Conservation (phyloP, 768 basidiomycete species). For the Boletus pseudo-olivaceus region DNA sequence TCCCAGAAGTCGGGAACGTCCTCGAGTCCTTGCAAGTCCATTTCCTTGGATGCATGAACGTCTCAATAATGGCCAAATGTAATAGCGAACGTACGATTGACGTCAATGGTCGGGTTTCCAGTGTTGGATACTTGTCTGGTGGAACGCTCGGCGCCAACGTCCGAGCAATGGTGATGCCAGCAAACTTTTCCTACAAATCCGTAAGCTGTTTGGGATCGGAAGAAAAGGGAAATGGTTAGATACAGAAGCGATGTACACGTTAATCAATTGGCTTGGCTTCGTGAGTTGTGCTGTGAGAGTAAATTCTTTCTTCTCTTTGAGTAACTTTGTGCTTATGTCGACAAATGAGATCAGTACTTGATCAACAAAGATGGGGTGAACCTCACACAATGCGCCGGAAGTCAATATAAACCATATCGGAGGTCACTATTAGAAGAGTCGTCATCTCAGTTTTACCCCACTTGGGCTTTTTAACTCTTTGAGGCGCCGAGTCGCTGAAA, state of each 20-base stretch:
- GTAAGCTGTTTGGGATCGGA: constrained; percentile 12
- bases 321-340: constrained; percentile 57
- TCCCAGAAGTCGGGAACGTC: constrained; percentile 69
- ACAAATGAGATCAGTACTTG: constrained; percentile 1
- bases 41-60: constrained; percentile 44
- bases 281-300: constrained; percentile 55
- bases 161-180: constrained; percentile 55
- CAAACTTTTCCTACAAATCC: constrained; percentile 60
- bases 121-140: constrained; percentile 57
- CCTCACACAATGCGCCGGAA: constrained; percentile 72
- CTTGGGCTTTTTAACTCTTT: constrained; percentile 45
- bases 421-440: constrained; percentile 68
- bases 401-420: constrained; percentile 71
- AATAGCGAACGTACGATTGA: constrained; percentile 41
- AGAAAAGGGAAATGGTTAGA: constrained; percentile 1
- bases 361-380: background rate
- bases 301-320: constrained; percentile 59
- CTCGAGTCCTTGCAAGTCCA: constrained; percentile 63
- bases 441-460: constrained; percentile 56
- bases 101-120: constrained; percentile 67
- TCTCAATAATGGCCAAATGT: background rate
- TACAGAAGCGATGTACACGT: constrained; percentile 63
- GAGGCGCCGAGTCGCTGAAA: constrained; percentile 30
- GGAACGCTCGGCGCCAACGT: constrained; percentile 57
- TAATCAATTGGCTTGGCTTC: constrained; percentile 72